Percentiles rank a stretch among this genome's conserved stretches.
Evolutionary conservation across 345 rosid genomes (phyloP).

Genomic region (Trapa bicornis): DNA sequence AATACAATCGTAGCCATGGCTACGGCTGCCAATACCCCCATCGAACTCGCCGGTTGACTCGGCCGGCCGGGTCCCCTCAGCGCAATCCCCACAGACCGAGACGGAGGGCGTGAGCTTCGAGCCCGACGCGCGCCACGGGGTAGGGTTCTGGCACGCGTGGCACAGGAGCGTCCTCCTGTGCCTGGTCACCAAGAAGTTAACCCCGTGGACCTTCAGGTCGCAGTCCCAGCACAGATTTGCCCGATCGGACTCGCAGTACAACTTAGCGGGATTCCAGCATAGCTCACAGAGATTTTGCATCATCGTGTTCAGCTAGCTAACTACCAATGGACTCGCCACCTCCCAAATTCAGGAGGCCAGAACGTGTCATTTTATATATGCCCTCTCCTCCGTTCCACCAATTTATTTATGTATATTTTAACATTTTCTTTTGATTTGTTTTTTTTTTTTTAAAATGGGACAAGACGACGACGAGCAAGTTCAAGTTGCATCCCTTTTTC

Average conservation of each 20-base stretch:
- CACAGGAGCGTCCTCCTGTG: constrained; percentile 46
- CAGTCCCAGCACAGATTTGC: constrained; percentile 56
- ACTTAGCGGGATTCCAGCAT: constrained; percentile 30
- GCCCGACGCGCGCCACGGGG: constrained; percentile 45
- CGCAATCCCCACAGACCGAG: constrained; percentile 30
- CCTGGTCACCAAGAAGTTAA: constrained; percentile 47
- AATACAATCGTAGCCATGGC: background rate
- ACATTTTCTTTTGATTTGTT: too few species aligned
- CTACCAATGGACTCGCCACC: too few species aligned
- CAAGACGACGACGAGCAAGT: too few species aligned
- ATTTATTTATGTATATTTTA: too few species aligned
- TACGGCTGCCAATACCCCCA: background rate
- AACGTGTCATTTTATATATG: background rate
- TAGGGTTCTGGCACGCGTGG: constrained; percentile 27
- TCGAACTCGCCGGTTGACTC: background rate
- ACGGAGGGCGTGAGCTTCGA: constrained; percentile 24
- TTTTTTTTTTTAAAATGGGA: too few species aligned
- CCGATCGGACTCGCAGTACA: constrained; percentile 41
- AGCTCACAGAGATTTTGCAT: constrained; percentile 43
- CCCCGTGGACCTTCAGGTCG: constrained; percentile 40
- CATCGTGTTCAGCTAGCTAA: constrained; percentile 6
- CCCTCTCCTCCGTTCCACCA: background rate
- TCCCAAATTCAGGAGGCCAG: background rate
- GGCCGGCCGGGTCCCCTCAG: background rate
- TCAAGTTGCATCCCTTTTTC: too few species aligned